A percentile compares a stretch with the other conserved stretches of the same genome.
These are phyloP conservation scores for Silene conica DNA, from an alignment of 148 eudicot genomes.

Conservation along the genomic window DNA sequence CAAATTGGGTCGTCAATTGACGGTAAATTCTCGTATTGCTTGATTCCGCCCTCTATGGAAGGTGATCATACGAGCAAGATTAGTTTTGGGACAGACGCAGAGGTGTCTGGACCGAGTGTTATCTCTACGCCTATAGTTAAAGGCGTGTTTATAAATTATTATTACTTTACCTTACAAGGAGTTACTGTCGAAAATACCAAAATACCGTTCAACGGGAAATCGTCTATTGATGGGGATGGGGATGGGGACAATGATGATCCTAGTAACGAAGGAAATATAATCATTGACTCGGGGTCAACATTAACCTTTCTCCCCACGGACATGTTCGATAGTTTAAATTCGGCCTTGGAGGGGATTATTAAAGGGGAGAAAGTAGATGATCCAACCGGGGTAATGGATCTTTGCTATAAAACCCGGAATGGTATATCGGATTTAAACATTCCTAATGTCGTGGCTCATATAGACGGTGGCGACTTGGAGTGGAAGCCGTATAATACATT, in stretches of 20 bases:
- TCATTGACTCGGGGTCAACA: no score
- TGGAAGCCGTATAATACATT: conserved; percentile 14
- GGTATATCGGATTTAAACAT: conserved; percentile 7
- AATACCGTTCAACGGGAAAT: not conserved
- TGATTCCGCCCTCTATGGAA: conserved; percentile 12
- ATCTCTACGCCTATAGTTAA: conserved; percentile 42
- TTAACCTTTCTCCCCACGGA: no score
- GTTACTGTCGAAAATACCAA: conserved; percentile 25
- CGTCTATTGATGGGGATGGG: no score
- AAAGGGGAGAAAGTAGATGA: conserved; percentile 6
- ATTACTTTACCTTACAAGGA: conserved; percentile 43
- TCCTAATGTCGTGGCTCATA: conserved; percentile 32
- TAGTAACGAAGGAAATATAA: no score
- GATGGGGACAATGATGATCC: no score
- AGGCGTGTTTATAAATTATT: conserved; percentile 27
- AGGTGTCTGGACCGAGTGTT: conserved; percentile 32
- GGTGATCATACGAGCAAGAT: conserved; percentile 36
- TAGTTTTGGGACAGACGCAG: conserved; percentile 40
- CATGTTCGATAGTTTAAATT: no score
- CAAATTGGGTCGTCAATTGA: conserved; percentile 21
- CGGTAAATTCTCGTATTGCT: conserved; percentile 41
- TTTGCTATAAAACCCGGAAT: conserved; percentile 32
- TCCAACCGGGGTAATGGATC: conserved; percentile 18
- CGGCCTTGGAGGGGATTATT: not conserved
- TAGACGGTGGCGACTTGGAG: conserved; percentile 41